Percentiles rank a stretch among this genome's conserved stretches.
phyloP scores from a whole-genome alignment of 371 early-diverging fungal species.

The Thermomucor indicae-seudaticae region DNA sequence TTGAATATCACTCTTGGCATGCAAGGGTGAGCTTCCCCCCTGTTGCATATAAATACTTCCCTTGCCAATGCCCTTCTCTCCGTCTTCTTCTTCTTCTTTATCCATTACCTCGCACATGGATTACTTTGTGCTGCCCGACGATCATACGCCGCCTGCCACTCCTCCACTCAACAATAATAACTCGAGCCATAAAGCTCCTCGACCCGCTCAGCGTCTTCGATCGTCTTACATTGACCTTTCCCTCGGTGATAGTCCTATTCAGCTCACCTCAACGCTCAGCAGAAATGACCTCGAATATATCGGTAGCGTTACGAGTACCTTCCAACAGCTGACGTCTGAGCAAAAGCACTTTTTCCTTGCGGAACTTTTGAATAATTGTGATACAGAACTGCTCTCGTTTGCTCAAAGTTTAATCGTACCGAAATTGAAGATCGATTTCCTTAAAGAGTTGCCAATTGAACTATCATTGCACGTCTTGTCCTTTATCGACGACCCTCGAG shows the following conservation, averaged over 20 bases:
- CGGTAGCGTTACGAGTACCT: slow-evolving; percentile 19
- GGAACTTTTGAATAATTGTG: slow-evolving; percentile 51
- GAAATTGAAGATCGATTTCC: slow-evolving; percentile 73
- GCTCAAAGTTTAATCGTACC: slow-evolving; percentile 57
- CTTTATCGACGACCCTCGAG: slow-evolving; percentile 62
- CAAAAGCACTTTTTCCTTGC: slow-evolving; percentile 35
- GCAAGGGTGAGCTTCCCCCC: too few relatives aligned
- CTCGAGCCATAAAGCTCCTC: background rate
- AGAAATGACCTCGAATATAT: slow-evolving; percentile 13
- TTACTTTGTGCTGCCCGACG: slow-evolving; percentile 16
- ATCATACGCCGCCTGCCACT: slow-evolving; percentile 44
- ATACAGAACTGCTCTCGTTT: slow-evolving; percentile 52
- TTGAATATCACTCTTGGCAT: too few relatives aligned
- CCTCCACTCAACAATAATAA: slow-evolving; percentile 28
- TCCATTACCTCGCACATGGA: slow-evolving; percentile 5
- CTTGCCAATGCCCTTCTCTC: too few relatives aligned
- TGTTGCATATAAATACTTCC: too few relatives aligned
- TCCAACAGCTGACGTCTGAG: slow-evolving; percentile 24
- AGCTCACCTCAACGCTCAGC: slow-evolving; percentile 21
- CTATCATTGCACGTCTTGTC: slow-evolving; percentile 68
- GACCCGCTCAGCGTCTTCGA: slow-evolving; percentile 20
- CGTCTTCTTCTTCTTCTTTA: slow-evolving; percentile 1
- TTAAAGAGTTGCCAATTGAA: slow-evolving; percentile 73
- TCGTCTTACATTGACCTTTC: slow-evolving; percentile 14
- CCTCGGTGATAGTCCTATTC: slow-evolving; percentile 13